A percentile compares a stretch with the other conserved stretches of the same genome.
phyloP scores from a whole-genome alignment of 768 basidiomycete genomes.

The Fomitopsis pulvina region DNA sequence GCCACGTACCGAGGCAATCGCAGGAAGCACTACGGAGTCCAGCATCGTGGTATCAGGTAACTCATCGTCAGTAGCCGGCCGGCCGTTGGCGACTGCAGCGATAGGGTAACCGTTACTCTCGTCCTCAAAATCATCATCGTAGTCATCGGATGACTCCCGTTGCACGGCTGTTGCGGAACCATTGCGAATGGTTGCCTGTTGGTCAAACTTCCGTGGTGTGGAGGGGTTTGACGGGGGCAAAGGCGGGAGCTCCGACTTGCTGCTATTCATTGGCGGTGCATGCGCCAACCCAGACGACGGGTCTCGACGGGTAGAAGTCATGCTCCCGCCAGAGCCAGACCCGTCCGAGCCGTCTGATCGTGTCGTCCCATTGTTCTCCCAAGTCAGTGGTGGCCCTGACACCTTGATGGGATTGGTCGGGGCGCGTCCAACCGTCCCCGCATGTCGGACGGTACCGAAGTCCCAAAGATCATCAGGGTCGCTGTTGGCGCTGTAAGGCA shows the following conservation, averaged over 20 bases:
- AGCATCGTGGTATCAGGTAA: slow-evolving; percentile 86
- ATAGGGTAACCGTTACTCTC: slow-evolving; percentile 39
- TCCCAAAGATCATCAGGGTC: slow-evolving; percentile 91
- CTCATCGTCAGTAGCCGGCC: slow-evolving; percentile 33
- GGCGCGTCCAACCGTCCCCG: slow-evolving; percentile 64
- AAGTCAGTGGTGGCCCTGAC: slow-evolving; percentile 67
- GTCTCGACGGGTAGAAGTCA: slow-evolving; percentile 14
- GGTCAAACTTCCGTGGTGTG: slow-evolving; percentile 34
- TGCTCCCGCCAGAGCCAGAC: slow-evolving; percentile 31
- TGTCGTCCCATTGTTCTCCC: slow-evolving; percentile 64
- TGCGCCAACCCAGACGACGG: slow-evolving; percentile 16
- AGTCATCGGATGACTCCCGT: slow-evolving; percentile 55
- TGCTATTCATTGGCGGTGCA: slow-evolving; percentile 35
- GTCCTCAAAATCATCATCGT: slow-evolving; percentile 56
- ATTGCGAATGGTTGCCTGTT: slow-evolving; percentile 57
- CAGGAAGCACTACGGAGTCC: slow-evolving; percentile 91
- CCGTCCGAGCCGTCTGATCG: slow-evolving; percentile 35
- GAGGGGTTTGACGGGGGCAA: slow-evolving; percentile 31
- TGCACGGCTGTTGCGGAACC: slow-evolving; percentile 24
- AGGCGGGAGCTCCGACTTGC: slow-evolving; percentile 58
- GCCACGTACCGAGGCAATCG: slow-evolving; percentile 88
- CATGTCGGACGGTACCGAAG: slow-evolving; percentile 91
- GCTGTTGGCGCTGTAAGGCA: slow-evolving; percentile 41
- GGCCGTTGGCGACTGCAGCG: slow-evolving; percentile 2
- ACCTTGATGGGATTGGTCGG: slow-evolving; percentile 44